These are phyloP conservation scores for Pyrenophora teres DNA, from an alignment of 2,329 filamentous ascomycete species.

Conservation along the genomic window DNA sequence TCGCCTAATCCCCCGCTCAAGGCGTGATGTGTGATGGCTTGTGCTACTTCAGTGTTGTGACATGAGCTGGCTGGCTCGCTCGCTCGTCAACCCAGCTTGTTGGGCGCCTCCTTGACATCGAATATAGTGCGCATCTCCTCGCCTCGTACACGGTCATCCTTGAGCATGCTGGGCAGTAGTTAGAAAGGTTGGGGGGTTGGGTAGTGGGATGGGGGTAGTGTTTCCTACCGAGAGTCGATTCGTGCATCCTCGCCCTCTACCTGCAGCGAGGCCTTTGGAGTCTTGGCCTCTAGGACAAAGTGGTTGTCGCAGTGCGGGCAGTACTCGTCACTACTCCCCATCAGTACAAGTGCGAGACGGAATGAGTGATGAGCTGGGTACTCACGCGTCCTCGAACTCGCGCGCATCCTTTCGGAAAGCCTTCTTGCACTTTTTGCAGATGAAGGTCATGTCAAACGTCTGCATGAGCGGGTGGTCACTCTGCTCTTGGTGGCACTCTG, in stretches of 20 bases:
- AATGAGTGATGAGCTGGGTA: neutral
- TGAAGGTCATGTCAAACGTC: slow-evolving; percentile 86
- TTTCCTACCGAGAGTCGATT: slow-evolving; percentile 69
- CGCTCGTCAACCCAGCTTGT: slow-evolving; percentile 70
- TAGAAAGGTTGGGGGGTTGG: neutral
- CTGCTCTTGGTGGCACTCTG: slow-evolving; percentile 85
- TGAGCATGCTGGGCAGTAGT: slow-evolving; percentile 70
- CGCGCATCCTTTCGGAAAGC: slow-evolving; percentile 92
- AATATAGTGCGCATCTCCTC: slow-evolving; percentile 70
- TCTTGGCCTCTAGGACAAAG: slow-evolving; percentile 87
- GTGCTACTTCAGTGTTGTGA: neutral
- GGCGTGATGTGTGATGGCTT: slow-evolving; percentile 12
- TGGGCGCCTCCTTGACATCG: slow-evolving; percentile 73
- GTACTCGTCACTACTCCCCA: slow-evolving; percentile 76
- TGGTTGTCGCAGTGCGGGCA: slow-evolving; percentile 99
- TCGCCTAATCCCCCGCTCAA: slow-evolving; percentile 13
- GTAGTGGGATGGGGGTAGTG: too few relatives aligned
- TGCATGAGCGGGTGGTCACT: slow-evolving; percentile 78
- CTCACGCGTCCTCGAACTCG: slow-evolving; percentile 79
- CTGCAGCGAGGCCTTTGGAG: slow-evolving; percentile 79
- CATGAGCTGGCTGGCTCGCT: too few relatives aligned
- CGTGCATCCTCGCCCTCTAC: slow-evolving; percentile 91
- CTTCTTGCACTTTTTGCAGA: slow-evolving; percentile 99
- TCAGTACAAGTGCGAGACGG: slow-evolving; percentile 6
- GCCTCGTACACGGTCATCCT: slow-evolving; percentile 76